Evolutionary conservation across 352 stramenopile genomes (phyloP), one percentile per base, ranked within the genome.

Genomic region (Globisporangium takayamanum): DNA sequence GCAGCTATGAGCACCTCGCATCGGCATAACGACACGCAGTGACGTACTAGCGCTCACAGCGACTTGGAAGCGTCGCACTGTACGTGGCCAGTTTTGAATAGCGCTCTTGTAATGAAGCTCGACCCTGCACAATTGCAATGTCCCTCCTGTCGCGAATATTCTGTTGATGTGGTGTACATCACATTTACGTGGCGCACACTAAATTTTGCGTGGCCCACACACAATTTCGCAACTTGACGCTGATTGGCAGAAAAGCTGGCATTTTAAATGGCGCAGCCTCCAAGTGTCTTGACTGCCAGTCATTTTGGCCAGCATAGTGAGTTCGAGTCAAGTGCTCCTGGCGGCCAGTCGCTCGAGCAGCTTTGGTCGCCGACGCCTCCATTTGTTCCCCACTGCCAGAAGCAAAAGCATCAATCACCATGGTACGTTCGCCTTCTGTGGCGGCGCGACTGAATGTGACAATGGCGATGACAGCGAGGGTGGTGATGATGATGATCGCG

Each of bases 371-470:
- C 59, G 39, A 48, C 57, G 62, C 67, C 69, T 68, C 72, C 77
- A 87, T 72, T 87, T 87, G 85, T 72, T 84, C 86, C 76, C 75
- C 80, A 87, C 69, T 62, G 73, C 74, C 73, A 87, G 71, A 83
- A 89, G 80, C 72, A 89, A 89, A 89, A 89, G 80, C 80, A 89
- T 83, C 75, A 80, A 76, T 78, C 72, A 87, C 77, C 77, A 89
- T 89, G 80, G 80, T 89, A 68, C 72, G 80, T 83, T 51, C 53
- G 46, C 36, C 16, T 22, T 48, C 12, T 42, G 26, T 53, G 48
- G 33, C n/a, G 16, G 41, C 41, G n/a, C 18, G 50, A 33, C 18
- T 30, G 50, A 55, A 53, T 47, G 47, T 15, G n/a, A 47, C 33
- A 6, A 54, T 58, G 53, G 53, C 28, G 53, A 51, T 20, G 50